Evolutionary conservation across 352 stramenopile species (phyloP).

Genomic region (Pythium myriotylum): DNA sequence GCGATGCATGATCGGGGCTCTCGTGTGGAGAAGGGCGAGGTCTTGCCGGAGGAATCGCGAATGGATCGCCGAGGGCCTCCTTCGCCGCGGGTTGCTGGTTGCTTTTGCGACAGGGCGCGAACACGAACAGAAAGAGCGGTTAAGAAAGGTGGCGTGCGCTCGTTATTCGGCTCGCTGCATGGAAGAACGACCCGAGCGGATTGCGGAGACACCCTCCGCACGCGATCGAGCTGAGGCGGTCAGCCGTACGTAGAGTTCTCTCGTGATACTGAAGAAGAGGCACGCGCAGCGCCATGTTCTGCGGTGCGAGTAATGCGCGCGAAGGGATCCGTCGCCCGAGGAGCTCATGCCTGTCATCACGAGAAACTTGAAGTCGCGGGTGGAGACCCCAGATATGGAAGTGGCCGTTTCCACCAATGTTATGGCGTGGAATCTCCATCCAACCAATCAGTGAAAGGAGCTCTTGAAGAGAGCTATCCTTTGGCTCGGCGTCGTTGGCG

Average conservation of each 20-base stretch:
- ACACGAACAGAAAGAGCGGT: slow-evolving; percentile 1
- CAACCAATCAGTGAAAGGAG: not conserved
- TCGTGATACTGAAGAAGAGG: not conserved
- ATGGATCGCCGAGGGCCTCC: too few species aligned
- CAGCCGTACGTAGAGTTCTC: not conserved
- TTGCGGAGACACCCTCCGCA: too few species aligned
- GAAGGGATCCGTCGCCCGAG: too few species aligned
- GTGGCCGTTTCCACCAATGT: not conserved
- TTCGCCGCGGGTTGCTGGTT: slow-evolving; percentile 1
- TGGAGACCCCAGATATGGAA: not conserved
- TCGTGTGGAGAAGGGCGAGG: not conserved
- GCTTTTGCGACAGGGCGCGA: slow-evolving; percentile 13
- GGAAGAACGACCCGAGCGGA: not conserved
- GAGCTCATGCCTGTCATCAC: too few species aligned
- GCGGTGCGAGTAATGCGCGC: too few species aligned
- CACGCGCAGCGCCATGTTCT: not conserved
- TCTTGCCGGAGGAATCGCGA: not conserved
- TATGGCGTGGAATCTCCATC: not conserved
- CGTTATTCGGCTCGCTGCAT: not conserved
- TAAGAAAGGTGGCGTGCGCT: slow-evolving; percentile 5
- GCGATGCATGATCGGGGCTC: not conserved
- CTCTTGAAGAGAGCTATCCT: not conserved
- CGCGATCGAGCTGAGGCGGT: too few species aligned
- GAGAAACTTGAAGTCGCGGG: slow-evolving; percentile 4
- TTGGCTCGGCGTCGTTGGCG: too few species aligned